Base-by-base conservation (phyloP, 2,329 filamentous ascomycete species). In the Colletotrichum phormii region DNA sequence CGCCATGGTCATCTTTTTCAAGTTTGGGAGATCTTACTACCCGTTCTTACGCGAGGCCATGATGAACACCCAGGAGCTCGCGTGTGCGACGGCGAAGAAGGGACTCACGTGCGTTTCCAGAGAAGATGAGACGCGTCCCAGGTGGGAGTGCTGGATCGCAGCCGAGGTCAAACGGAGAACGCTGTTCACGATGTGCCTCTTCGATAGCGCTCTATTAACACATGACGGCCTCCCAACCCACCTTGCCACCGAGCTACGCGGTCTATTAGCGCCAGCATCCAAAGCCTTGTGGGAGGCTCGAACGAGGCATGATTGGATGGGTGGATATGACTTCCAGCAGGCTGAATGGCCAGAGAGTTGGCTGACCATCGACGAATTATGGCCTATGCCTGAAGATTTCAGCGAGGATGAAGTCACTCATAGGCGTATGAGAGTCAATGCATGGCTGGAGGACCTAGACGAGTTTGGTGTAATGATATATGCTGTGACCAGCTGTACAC, bases 391-490 rank as follows among this genome's bases (percentile, higher is more conserved):
- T 2, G 35, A 67, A 0, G 79, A 80, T 0, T 66, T 83, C 11
- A 77, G 79, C 22, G 80, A 82, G 6, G 68, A 75, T 0, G 78
- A 77, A 0, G 66, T 83, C n/a, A 59, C 73, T 0, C 73, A 78
- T 24, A 81, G 82, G 61, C 80, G 79, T 1, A 70, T 75, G 12
- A 81, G 86, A 58, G 82, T 88, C 1, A 86, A 88, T 33, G 77
- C 76, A 22, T 90, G 89, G 88, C 67, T 90, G 6, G 83, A 86
- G 64, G 77, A 78, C 18, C 78, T 88, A 0, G 88, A 90, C 75
- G 87, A 88, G 61, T 89, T 85, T 77, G 88, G 88, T 0, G 88
- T 83, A 24, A 87, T 88, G 85, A 62, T 90, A 1, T 89, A 87
- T 74, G 81, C 85, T 0, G 84, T 88, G 0, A 86, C 84, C 0